These are phyloP conservation scores for Diaporthe vexans DNA, from an alignment of 2,329 filamentous ascomycete species.

Conservation along the genomic window DNA sequence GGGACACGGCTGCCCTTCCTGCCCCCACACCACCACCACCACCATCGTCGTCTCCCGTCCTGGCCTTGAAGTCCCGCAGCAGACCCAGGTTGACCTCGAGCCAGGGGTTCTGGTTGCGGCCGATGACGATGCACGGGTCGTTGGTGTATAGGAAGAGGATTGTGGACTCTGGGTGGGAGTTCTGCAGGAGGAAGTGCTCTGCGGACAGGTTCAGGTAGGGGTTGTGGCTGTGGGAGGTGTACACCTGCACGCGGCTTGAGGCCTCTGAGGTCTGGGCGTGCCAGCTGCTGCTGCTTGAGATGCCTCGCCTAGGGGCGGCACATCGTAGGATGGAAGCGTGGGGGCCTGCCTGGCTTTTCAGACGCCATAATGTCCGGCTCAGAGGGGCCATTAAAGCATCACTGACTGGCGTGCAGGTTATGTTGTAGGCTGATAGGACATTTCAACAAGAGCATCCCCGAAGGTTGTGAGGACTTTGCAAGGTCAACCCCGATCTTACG, in stretches of 20 bases:
- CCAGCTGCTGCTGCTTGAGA: constrained; percentile 14
- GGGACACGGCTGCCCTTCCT: constrained; percentile 54
- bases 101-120: constrained; percentile 98
- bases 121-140: constrained; percentile 87
- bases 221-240: constrained; percentile 77
- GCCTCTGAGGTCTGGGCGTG: constrained; percentile 52
- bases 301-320: not conserved
- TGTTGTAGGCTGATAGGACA: not conserved
- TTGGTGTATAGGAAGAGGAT: constrained; percentile 93
- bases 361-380: constrained; percentile 31
- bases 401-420: not conserved
- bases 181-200: constrained; percentile 89
- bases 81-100: constrained; percentile 83
- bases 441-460: not conserved
- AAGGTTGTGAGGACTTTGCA: constrained; percentile 5
- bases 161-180: constrained; percentile 78
- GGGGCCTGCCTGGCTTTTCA: not conserved
- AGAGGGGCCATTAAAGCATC: constrained; percentile 33
- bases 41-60: constrained; percentile 22
- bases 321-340: not conserved
- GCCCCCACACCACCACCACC: not conserved
- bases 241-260: constrained; percentile 73
- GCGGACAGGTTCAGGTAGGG: constrained; percentile 94
- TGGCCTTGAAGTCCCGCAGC: constrained; percentile 56
- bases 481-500: constrained; percentile 6